Evolutionary conservation across 306 rosid genomes (phyloP), one percentile per base, ranked within the genome.

Genomic region (Crataegus laevigata): DNA sequence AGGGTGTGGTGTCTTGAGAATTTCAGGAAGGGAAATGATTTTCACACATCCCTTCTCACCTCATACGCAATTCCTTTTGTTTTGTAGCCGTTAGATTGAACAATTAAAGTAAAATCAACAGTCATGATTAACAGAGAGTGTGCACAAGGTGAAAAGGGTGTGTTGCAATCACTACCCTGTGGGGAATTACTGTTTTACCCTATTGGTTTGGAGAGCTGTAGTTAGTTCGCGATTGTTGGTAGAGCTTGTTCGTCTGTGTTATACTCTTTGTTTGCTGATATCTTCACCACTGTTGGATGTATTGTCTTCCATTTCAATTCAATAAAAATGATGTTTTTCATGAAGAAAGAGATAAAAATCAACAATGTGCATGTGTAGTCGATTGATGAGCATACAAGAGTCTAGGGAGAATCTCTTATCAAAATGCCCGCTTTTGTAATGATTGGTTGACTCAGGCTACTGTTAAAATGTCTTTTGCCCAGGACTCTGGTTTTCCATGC

Each of bases 401-500:
- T 24, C 1, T 50, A 38, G 28, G 22, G 54, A 3, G 7, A 51
- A 52, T 5, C 11, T 47, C 32, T 51, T 65, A 22, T 26, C 11
- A 72, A 40, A 17, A 34, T 72, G 67, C 58, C 30, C 26, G 34
- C 68, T 73, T 73, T 40, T 59, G 25, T 25, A 29, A 55, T 58
- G 8, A 14, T 28, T 60, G 14, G 66, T 69, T 81, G 62, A 51
- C 73, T 50, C 79, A 81, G 70, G 75, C 57, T 55, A 38, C 64
- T 69, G 28, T 76, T 69, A 65, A 68, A 71, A 65, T 81, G 79
- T 71, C 43, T 75, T 45, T 88, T 60, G 65, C 66, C 82, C 89
- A 96, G 99, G 99, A 96, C 74, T 96, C 99, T 22, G 99, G 85
- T 71, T 96, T 90, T 81, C 99, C 99, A 17, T 96, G 99, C 90